Evolutionary conservation across 352 stramenopile species (phyloP), one percentile per base, ranked within the genome.

Genomic region (Pythium dissotocum): DNA sequence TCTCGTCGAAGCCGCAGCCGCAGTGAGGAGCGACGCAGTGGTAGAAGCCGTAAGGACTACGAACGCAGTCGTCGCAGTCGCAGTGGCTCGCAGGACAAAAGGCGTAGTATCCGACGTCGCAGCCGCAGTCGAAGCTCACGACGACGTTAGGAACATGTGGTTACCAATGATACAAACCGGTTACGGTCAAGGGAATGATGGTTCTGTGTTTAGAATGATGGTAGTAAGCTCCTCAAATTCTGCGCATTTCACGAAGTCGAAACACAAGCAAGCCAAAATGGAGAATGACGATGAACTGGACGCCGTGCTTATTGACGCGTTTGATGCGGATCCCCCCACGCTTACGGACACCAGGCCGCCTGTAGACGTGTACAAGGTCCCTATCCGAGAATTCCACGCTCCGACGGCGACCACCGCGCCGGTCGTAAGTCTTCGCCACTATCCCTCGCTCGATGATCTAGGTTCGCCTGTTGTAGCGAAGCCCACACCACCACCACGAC

Each of bases 261-360:
- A 32, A 66, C 7, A 59, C 65, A 24, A 24, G 21, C 21, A 24
- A 24, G 53, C 44, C 57, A 28, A 14, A 30, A 54, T 72, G 46
- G 80, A 88, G 61, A 73, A 77, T 10, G 70, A 61, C 32, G 21
- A 24, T 24, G 21, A 24, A 24, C 76, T 83, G 62, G 85, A 89
- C 38, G 73, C 72, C 60, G 76, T 71, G 58, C 65, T 91, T 2
- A 93, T 93, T 26, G 82, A 91, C 73, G 82, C 77, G 44, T 93
- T 93, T 59, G 85, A 93, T 57, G 70, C 61, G 16, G 58, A 58
- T 24, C 0, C 21, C 8, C 21, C 42, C 6, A 35, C 26, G 26
- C 42, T 36, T 36, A 10, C 24, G 28, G 40, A n/a, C 30, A 13
- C 14, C 28, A 18, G 12, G 18, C 55, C 55, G 0, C 30, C 18